phyloP scores from a whole-genome alignment of 2,329 filamentous ascomycete genomes.

The Thelonectria blattea region DNA sequence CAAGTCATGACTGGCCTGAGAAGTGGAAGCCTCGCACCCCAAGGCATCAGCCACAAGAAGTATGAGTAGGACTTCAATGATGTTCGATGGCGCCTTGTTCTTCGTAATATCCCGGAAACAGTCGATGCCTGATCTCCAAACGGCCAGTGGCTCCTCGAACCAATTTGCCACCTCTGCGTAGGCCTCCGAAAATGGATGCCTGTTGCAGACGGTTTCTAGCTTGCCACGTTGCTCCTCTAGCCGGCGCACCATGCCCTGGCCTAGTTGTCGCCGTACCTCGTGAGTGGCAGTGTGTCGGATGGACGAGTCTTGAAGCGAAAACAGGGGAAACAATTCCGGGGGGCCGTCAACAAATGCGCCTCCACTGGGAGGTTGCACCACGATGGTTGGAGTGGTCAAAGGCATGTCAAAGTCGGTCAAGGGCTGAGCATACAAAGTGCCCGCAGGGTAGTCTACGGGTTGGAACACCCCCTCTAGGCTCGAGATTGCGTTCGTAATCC shows the following conservation, averaged over 20 bases:
- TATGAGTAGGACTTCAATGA: constrained; percentile 23
- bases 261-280: constrained; percentile 17
- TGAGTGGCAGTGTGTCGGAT: constrained; percentile 22
- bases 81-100: constrained; percentile 20
- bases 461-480: background rate
- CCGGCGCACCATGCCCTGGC: constrained; percentile 15
- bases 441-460: constrained; percentile 1
- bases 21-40: constrained; percentile 14
- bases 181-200: background rate
- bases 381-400: background rate
- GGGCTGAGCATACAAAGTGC: background rate
- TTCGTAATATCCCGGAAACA: constrained; percentile 25
- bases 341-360: background rate
- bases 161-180: constrained; percentile 14
- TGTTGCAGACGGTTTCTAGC: constrained; percentile 12
- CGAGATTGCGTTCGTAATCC: constrained; percentile 26
- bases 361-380: background rate
- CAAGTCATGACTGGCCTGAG: constrained; percentile 8
- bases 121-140: constrained; percentile 25
- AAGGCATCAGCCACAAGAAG: constrained; percentile 34
- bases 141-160: constrained; percentile 7
- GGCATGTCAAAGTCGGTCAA: background rate
- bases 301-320: background rate
- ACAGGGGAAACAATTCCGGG: background rate
- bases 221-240: constrained; percentile 21